Conservation (phyloP, 176 grass and related monocot genomes). For the Guadua angustifolia region DNA sequence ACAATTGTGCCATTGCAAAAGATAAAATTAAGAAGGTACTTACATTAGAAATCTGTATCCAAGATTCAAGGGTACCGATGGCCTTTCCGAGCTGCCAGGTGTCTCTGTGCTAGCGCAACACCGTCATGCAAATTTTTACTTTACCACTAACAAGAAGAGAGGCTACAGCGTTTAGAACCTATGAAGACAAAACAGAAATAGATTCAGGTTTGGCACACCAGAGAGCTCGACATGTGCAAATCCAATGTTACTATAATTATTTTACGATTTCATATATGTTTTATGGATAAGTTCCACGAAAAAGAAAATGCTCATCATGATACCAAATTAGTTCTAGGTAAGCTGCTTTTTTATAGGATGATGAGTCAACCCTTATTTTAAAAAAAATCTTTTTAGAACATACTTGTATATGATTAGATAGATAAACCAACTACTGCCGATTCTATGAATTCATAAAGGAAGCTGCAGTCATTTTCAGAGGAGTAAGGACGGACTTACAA, state of each 20-base stretch:
- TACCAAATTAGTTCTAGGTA: not conserved
- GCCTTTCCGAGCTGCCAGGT: constrained; percentile 80
- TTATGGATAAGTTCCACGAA: not conserved
- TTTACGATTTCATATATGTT: not conserved
- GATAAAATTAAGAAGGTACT: not conserved
- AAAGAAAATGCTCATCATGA: not conserved
- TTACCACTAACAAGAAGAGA: constrained; percentile 82
- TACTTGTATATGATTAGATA: too few relatives aligned
- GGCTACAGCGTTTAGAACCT: constrained; percentile 88
- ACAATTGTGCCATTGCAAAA: not conserved
- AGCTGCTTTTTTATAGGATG: not conserved
- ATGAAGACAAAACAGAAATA: not conserved
- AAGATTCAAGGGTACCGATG: constrained; percentile 75
- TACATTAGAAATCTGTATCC: constrained; percentile 81
- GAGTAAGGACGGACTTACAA: constrained; percentile 59
- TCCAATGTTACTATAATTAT: not conserved
- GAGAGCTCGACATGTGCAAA: not conserved
- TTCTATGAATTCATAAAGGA: not conserved
- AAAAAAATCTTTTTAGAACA: not conserved
- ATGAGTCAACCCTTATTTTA: too few relatives aligned
- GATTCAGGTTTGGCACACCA: not conserved
- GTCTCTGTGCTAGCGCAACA: constrained; percentile 75
- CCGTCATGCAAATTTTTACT: constrained; percentile 72
- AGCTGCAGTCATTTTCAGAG: constrained; percentile 7
- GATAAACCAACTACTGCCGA: not conserved